phyloP scores from a whole-genome alignment of 441 rosid species.

The Manihot esculenta region DNA sequence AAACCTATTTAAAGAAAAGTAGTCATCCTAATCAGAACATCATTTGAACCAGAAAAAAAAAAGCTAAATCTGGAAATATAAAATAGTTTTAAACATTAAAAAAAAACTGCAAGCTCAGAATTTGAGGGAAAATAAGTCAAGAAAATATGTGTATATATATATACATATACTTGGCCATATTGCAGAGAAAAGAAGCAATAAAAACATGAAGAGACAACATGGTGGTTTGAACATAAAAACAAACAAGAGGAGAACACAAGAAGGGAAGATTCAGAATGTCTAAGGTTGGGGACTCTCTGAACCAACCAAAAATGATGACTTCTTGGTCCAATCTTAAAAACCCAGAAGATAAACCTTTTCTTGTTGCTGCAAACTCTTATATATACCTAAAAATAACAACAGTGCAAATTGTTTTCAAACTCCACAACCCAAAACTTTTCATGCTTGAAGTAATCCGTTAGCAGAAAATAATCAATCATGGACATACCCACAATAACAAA shows the following conservation, averaged over 20 bases:
- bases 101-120: not conserved
- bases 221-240: not conserved
- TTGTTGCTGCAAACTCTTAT: not conserved
- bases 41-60: slow-evolving; percentile 17
- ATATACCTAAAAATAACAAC: not conserved
- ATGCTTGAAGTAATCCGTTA: not conserved
- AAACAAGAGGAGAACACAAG: not conserved
- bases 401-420: slow-evolving; percentile 23
- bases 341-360: not conserved
- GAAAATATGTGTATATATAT: too few species aligned
- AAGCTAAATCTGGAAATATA: slow-evolving; percentile 20
- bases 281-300: not conserved
- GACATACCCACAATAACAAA: not conserved
- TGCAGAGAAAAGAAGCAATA: not conserved
- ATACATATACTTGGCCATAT: not conserved
- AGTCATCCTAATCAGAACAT: not conserved
- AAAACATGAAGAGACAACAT: not conserved
- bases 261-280: not conserved
- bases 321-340: not conserved
- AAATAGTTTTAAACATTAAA: not conserved
- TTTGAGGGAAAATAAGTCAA: not conserved
- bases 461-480: not conserved
- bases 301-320: not conserved
- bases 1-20: slow-evolving; percentile 4
- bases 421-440: slow-evolving; percentile 23